Conservation (phyloP, 495 filamentous ascomycete genomes). For the Tuber melanosporum region DNA sequence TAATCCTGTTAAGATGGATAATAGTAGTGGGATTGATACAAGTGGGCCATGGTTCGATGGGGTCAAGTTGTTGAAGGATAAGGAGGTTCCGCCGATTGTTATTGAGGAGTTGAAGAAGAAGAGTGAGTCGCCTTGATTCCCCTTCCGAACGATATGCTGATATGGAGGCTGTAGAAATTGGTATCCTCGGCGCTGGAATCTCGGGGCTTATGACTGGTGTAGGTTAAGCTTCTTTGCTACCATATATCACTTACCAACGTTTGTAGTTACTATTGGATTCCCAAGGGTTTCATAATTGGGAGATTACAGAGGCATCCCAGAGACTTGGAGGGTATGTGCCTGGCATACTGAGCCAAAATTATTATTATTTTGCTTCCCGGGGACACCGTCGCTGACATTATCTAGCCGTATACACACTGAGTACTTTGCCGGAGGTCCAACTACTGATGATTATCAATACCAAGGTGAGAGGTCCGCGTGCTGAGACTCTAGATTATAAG, state of each 20-base stretch:
- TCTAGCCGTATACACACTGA: conserved; percentile 55
- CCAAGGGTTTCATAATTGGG: conserved; percentile 52
- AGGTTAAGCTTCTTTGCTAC: background rate
- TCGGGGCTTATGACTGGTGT: conserved; percentile 56
- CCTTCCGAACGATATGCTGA: background rate
- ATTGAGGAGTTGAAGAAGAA: conserved; percentile 52
- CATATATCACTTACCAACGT: conserved; percentile 5
- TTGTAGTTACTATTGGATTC: conserved; percentile 47
- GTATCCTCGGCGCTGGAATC: conserved; percentile 65
- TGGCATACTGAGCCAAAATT: background rate
- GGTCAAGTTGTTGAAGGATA: conserved; percentile 55
- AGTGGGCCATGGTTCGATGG: conserved; percentile 66
- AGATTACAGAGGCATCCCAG: conserved; percentile 51
- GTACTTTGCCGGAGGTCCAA: conserved; percentile 54
- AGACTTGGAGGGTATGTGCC: conserved; percentile 47
- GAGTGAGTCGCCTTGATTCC: conserved; percentile 18
- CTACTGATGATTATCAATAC: conserved; percentile 57
- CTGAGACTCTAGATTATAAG: background rate
- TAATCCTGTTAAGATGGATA: conserved; percentile 46
- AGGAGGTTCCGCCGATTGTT: conserved; percentile 50
- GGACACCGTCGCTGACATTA: background rate
- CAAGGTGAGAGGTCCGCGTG: conserved; percentile 42
- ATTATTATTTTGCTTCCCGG: background rate
- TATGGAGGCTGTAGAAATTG: conserved; percentile 38
- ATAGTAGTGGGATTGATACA: conserved; percentile 51